Percentiles rank a stretch among this genome's conserved stretches.
Conservation (phyloP, 2,329 filamentous ascomycete species). For the Sarocladiaceae sp. region DNA sequence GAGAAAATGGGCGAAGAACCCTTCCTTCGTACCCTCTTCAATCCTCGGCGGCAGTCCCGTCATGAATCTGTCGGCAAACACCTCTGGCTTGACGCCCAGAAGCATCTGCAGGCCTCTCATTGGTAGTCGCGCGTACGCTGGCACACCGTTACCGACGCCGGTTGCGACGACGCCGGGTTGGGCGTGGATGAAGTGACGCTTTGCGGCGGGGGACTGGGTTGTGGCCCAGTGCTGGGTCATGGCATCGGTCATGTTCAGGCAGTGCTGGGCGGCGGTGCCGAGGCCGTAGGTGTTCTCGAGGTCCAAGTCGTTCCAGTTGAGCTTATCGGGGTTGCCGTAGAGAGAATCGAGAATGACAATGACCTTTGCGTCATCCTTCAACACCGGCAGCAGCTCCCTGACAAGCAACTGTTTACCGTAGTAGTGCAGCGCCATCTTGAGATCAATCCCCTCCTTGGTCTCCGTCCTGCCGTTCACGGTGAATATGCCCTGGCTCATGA, state of each 20-base stretch:
- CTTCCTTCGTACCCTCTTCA: conserved; percentile 14
- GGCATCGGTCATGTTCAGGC: conserved; percentile 31
- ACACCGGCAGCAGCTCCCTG: conserved; percentile 28
- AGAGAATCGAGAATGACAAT: conserved; percentile 29
- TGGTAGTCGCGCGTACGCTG: conserved; percentile 21
- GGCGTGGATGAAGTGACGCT: conserved; percentile 31
- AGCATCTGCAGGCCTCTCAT: conserved; percentile 13
- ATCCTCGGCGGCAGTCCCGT: conserved; percentile 14
- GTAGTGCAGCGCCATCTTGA: conserved; percentile 38
- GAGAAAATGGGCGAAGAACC: conserved; percentile 21
- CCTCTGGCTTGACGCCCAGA: conserved; percentile 19
- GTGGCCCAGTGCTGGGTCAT: conserved; percentile 28
- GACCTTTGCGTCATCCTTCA: conserved; percentile 29
- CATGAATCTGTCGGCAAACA: conserved; percentile 22
- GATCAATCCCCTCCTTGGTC: conserved; percentile 37
- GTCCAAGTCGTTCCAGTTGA: conserved; percentile 34
- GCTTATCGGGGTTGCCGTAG: conserved; percentile 23
- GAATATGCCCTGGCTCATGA: conserved; percentile 32
- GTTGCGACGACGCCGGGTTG: conserved; percentile 33
- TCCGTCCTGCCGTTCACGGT: conserved; percentile 29
- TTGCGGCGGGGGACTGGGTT: conserved; percentile 13
- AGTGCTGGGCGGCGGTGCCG: conserved; percentile 28
- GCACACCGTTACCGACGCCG: conserved; percentile 21
- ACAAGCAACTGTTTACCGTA: conserved; percentile 39
- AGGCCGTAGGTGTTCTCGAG: conserved; percentile 28